Conservation (phyloP, 2,329 filamentous ascomycete species). For the Sporothrix humicola region DNA sequence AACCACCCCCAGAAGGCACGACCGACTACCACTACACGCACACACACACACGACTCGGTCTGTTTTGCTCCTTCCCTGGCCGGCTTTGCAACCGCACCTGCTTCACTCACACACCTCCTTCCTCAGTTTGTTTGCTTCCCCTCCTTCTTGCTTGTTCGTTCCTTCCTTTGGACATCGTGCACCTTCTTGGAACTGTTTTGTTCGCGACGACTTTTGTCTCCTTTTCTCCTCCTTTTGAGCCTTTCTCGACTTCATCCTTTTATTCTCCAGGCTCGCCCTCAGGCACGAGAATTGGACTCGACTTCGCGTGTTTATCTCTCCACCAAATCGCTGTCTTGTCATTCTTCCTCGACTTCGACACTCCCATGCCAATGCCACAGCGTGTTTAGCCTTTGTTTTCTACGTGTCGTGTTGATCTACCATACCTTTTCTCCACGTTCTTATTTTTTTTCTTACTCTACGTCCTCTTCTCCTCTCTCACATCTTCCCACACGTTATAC, state of each 20-base stretch:
- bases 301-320: conserved; percentile 33
- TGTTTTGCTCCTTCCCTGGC: conserved; percentile 30
- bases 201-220: not conserved
- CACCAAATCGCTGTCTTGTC: conserved; percentile 24
- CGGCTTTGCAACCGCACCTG: conserved; percentile 13
- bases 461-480: conserved; percentile 4
- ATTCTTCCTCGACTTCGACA: conserved; percentile 30
- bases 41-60: conserved; percentile 20
- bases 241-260: not conserved
- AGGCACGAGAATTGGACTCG: conserved; percentile 28
- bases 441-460: not conserved
- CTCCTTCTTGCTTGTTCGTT: conserved; percentile 21
- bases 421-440: conserved; percentile 1
- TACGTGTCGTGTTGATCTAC: conserved; percentile 25
- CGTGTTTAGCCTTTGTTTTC: conserved; percentile 32
- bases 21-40: conserved; percentile 1
- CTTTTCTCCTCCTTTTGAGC: not conserved
- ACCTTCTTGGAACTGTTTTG: conserved; percentile 25
- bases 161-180: conserved; percentile 15
- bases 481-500: not conserved
- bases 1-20: conserved; percentile 21
- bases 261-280: conserved; percentile 1
- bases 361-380: conserved; percentile 34
- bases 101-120: conserved; percentile 16
- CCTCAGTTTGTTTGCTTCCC: conserved; percentile 22